Base-by-base conservation (phyloP, 306 rosid genomes). In the Myrica gale region DNA sequence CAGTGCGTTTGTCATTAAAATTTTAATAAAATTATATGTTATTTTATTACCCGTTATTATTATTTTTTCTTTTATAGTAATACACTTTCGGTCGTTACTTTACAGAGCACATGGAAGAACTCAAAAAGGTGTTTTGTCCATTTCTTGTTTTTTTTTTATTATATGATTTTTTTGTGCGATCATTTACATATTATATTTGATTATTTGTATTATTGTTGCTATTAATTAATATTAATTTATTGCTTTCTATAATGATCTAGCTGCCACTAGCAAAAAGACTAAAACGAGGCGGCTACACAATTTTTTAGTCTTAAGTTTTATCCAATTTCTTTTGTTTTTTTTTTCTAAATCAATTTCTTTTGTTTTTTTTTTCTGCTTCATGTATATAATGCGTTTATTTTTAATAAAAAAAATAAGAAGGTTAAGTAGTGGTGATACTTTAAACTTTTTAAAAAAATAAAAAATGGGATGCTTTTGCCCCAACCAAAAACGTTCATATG, bases 231-330 rank as follows among this genome's bases (percentile, higher is more conserved):
- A 2, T 23, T 39, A 68, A 43, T 72, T 5, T 46, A 39, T 51
- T 44, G 44, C 23, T 52, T 77, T 63, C 67, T 52, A 61, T 11
- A 37, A 56, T 61, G 10, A 42, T 53, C 43, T 68, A 51, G 70
- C 16, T 61, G 73, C 74, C 71, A 74, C 84, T n/a, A 62, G 82
- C 61, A 41, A 80, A 5, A 69, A 21, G 84, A 84, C 84, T 77
- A 84, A 80, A 73, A n/a, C 10, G 77, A 57, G 87, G 79, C 84
- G 87, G 87, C 87, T 71, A 47, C 9, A 53, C 79, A 79, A 0
- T 37, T n/a, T n/a, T n/a, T n/a, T 32, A 56, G 10, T 46, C 50
- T 51, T 3, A 7, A 0, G 4, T 2, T 0, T 58, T 9, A 57
- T 51, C 17, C 66, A 32, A 75, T 50, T 39, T 56, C 73, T 68